phyloP scores from a whole-genome alignment of 2,329 filamentous ascomycete genomes.

The Exophiala viscosa region DNA sequence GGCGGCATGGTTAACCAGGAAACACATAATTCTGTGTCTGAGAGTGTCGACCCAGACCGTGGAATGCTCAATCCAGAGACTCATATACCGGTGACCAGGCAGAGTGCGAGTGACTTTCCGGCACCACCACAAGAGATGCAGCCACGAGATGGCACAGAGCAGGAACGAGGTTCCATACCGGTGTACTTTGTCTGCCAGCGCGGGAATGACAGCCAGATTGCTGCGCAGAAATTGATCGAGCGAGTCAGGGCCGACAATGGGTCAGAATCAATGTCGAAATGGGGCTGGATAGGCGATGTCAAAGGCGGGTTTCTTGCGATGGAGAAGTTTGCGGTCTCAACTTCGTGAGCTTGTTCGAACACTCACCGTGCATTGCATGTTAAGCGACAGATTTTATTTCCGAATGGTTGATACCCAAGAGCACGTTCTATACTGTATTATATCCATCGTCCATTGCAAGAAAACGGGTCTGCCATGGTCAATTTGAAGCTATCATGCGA shows the following conservation, averaged over 20 bases:
- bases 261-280: not conserved
- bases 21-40: conserved; percentile 21
- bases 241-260: conserved; percentile 17
- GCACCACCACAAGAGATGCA: not conserved
- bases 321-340: conserved; percentile 10
- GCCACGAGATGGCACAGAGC: not conserved
- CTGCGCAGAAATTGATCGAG: conserved; percentile 41
- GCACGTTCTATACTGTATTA: too few relatives aligned
- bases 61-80: conserved; percentile 24
- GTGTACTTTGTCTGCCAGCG: conserved; percentile 47
- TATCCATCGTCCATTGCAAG: too few relatives aligned
- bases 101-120: not conserved
- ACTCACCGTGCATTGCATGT: not conserved
- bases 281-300: conserved; percentile 26
- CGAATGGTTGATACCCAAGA: too few relatives aligned
- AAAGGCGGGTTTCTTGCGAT: conserved; percentile 25
- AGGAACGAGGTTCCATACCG: not conserved
- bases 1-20: not conserved
- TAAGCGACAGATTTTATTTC: too few relatives aligned
- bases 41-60: conserved; percentile 32
- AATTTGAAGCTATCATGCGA: too few relatives aligned
- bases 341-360: not conserved
- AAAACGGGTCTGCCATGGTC: too few relatives aligned
- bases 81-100: not conserved
- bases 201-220: conserved; percentile 49